Evolutionary conservation across 1,284 basidiomycete species (phyloP).

Genomic region (Melampsora abietis-canadensis): DNA sequence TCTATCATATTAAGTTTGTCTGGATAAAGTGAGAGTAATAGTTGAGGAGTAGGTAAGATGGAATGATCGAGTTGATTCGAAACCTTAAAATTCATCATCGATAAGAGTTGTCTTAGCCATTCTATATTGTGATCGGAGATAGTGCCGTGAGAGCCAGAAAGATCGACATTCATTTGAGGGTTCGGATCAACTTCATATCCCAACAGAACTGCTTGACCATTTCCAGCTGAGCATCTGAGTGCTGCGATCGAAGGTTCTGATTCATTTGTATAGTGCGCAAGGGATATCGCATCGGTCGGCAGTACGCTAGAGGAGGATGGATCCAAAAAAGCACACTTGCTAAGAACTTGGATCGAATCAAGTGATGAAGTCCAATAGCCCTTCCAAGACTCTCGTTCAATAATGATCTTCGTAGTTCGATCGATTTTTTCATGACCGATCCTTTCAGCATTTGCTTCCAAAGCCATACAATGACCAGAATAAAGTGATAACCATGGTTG

Average conservation of each 20-base stretch:
- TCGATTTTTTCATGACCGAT: not conserved
- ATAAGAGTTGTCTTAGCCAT: not conserved
- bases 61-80: not conserved
- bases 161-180: not conserved
- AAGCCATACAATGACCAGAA: not conserved
- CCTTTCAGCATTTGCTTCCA: not conserved
- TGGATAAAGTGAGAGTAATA: not conserved
- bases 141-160: not conserved
- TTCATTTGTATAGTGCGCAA: not conserved
- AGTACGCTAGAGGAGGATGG: not conserved
- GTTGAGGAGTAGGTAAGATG: not conserved
- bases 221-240: not conserved
- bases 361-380: conserved; percentile 3
- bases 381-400: not conserved
- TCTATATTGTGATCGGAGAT: not conserved
- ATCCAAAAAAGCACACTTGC: not conserved
- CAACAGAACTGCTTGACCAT: not conserved
- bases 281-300: not conserved
- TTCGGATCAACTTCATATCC: not conserved
- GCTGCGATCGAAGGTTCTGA: not conserved
- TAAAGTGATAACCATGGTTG: conserved; percentile 2
- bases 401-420: not conserved
- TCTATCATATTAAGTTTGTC: not conserved
- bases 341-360: not conserved
- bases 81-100: not conserved